Evolutionary conservation across 1,284 basidiomycete species (phyloP).

Genomic region (Trichosporon faecale): DNA sequence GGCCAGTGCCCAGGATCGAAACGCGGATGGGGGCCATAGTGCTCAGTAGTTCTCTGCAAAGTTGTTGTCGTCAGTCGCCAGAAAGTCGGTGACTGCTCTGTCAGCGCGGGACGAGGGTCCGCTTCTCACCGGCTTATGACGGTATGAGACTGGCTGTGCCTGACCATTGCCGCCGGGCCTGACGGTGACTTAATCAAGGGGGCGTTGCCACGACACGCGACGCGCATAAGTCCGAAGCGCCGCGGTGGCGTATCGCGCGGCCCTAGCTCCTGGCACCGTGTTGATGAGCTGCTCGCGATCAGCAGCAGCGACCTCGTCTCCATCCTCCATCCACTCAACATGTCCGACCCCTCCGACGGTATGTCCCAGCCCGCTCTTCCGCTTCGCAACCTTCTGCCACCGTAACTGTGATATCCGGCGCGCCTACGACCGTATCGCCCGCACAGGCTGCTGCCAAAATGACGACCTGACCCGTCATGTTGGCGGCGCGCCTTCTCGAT

Average conservation of each 20-base stretch:
- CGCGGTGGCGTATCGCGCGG: background rate
- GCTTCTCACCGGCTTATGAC: background rate
- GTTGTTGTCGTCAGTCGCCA: background rate
- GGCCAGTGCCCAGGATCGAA: slow-evolving; percentile 70
- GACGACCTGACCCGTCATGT: slow-evolving; percentile 3
- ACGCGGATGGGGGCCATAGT: slow-evolving; percentile 59
- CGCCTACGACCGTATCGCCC: background rate
- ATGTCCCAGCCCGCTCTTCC: slow-evolving; percentile 32
- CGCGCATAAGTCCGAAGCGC: background rate
- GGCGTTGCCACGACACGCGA: slow-evolving; percentile 2
- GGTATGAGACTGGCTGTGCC: background rate
- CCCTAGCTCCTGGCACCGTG: background rate
- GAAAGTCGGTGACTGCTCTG: background rate
- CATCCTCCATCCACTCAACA: slow-evolving; percentile 18
- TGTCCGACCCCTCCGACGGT: slow-evolving; percentile 53
- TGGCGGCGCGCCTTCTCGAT: background rate
- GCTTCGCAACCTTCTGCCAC: slow-evolving; percentile 2
- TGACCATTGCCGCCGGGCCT: background rate
- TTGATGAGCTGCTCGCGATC: background rate
- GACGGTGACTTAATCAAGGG: background rate
- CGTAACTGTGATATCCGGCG: background rate
- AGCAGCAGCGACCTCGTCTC: slow-evolving; percentile 2
- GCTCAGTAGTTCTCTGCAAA: background rate
- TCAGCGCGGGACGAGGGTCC: background rate
- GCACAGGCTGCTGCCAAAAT: background rate